Evolutionary conservation across 768 basidiomycete genomes (phyloP).

Genomic region (Mrakia blollopis): DNA sequence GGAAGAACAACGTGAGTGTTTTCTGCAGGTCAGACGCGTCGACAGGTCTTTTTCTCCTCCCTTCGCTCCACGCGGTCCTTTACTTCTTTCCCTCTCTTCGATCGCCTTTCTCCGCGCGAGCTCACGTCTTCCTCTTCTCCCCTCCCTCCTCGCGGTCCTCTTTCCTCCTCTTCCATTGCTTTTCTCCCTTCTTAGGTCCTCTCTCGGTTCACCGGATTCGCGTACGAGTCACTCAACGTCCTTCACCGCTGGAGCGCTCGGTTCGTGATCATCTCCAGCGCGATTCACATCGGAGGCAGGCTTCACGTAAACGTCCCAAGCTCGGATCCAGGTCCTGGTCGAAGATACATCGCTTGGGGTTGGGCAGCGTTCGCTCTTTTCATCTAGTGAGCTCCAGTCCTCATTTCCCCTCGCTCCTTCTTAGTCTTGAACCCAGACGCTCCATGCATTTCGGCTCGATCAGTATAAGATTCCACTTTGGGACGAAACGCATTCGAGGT

Average conservation of each 20-base stretch:
- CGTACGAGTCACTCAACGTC: constrained; percentile 33
- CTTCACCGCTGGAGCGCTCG: constrained; percentile 32
- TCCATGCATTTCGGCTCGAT: no score
- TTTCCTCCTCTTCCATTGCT: background rate
- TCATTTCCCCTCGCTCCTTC: no score
- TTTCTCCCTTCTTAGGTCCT: no score
- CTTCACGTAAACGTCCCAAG: constrained; percentile 31
- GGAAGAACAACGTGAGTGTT: constrained; percentile 32
- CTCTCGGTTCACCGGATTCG: constrained; percentile 26
- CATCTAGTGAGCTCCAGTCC: constrained; percentile 27
- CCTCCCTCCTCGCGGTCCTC: background rate
- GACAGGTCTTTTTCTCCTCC: background rate
- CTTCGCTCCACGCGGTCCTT: background rate
- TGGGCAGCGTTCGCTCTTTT: constrained; percentile 32
- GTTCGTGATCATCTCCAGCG: constrained; percentile 31
- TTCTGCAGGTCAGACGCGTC: background rate
- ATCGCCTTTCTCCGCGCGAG: no score
- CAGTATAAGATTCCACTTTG: no score
- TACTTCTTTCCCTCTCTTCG: no score
- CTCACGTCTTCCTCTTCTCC: no score
- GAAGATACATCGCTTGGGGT: constrained; percentile 31
- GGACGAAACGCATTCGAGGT: no score
- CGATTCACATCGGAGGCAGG: constrained; percentile 32
- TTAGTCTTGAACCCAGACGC: no score
- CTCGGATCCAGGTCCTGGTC: constrained; percentile 6